phyloP scores from a whole-genome alignment of 805 yeast species.

The Barnettozyma populi region DNA sequence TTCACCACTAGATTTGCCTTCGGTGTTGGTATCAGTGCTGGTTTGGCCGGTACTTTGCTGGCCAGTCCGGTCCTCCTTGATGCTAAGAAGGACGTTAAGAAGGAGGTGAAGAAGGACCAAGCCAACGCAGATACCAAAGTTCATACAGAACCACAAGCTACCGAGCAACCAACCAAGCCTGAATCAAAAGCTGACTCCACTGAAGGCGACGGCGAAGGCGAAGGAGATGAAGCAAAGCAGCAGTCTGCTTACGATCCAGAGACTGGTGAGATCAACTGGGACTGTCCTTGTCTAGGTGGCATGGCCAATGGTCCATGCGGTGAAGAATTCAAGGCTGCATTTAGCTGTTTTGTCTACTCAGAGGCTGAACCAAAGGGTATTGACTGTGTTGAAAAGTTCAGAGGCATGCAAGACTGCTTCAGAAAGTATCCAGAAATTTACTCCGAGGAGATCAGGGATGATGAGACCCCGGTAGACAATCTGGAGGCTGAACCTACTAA shows the following conservation, averaged over 20 bases:
- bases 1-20: neutral
- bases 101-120: neutral
- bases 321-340: constrained; percentile 89
- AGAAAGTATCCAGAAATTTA: constrained; percentile 88
- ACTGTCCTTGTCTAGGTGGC: constrained; percentile 98
- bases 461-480: constrained; percentile 41
- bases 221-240: constrained; percentile 35
- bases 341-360: constrained; percentile 91
- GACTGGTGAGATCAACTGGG: constrained; percentile 99
- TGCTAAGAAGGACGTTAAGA: neutral
- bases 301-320: constrained; percentile 99
- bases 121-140: constrained; percentile 2
- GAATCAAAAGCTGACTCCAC: constrained; percentile 1
- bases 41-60: neutral
- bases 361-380: constrained; percentile 94
- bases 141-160: neutral
- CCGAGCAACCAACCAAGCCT: neutral
- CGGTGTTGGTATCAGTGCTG: constrained; percentile 1
- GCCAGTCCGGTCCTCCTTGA: constrained; percentile 2
- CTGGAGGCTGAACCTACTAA: constrained; percentile 14
- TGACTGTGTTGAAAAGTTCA: constrained; percentile 88
- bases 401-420: constrained; percentile 91
- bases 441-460: constrained; percentile 85
- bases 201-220: constrained; percentile 18
- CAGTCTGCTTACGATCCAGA: constrained; percentile 88